Percentiles rank a stretch among this genome's conserved stretches.
These are phyloP conservation scores for Tylopilus rubrobrunneus DNA, from an alignment of 768 basidiomycete species.

Conservation along the genomic window DNA sequence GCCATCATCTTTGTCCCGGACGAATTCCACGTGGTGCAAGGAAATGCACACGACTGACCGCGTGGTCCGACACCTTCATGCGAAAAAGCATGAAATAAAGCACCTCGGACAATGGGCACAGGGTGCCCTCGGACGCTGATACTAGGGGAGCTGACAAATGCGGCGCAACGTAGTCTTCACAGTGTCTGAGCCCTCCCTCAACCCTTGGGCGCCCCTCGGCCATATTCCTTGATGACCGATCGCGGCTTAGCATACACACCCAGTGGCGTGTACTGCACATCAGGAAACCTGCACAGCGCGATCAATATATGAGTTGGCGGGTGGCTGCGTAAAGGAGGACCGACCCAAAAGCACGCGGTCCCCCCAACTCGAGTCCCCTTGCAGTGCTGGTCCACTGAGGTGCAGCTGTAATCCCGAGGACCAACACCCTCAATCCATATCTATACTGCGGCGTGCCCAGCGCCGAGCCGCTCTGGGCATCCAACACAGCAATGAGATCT, in stretches of 20 bases:
- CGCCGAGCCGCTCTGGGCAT: conserved; percentile 57
- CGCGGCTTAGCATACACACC: conserved; percentile 40
- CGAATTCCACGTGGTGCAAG: neutral
- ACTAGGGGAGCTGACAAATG: neutral
- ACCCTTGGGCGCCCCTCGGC: neutral
- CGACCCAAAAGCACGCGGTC: conserved; percentile 52
- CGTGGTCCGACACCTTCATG: neutral
- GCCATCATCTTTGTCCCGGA: neutral
- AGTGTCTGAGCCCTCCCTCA: neutral
- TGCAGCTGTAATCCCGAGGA: conserved; percentile 43
- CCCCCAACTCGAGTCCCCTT: conserved; percentile 48
- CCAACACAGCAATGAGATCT: conserved; percentile 61
- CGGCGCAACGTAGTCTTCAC: too few species aligned
- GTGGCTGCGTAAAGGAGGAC: conserved; percentile 3
- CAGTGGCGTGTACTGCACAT: conserved; percentile 35
- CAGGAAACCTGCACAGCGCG: conserved; percentile 20
- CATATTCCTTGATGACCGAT: conserved; percentile 46
- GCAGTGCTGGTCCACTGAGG: conserved; percentile 53
- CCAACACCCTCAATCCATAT: conserved; percentile 58
- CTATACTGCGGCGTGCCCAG: conserved; percentile 61
- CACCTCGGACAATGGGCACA: neutral
- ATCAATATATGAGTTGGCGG: conserved; percentile 2
- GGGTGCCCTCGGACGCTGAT: conserved; percentile 3
- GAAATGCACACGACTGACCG: neutral
- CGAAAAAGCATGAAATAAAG: neutral